Evolutionary conservation across 345 rosid species (phyloP), one percentile per base, ranked within the genome.

Genomic region (Citrus mangshanensis): DNA sequence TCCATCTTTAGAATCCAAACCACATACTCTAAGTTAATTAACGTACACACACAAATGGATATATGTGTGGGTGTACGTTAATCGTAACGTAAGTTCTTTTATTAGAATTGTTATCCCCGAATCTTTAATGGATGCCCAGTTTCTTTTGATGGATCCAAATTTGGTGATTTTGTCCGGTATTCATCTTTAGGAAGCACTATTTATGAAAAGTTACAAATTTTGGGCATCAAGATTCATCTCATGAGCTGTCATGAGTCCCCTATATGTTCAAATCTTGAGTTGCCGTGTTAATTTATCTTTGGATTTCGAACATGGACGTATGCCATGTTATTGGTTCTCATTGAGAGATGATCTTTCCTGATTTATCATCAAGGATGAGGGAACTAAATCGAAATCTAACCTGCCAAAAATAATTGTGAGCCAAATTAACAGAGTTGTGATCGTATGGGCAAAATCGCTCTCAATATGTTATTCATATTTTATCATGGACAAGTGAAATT

Each of bases 311-410:
- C 68, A 1, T 1, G 56, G 56, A 51, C 5, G 22, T 6, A 18
- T 54, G 22, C 22, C 70, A 24, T 59, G 77, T 77, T 75, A 79
- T 86, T 78, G 70, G 72, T 78, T 78, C 78, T 82, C 76, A 72
- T 77, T 73, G 73, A 66, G 85, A 83, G 72, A 63, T 73, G 51
- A 46, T n/a, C 76, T 8, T 74, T 76, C 83, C 83, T 30, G 81
- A 86, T 82, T 84, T 78, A 77, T 81, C 85, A 30, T 78, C 77
- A 72, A 73, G 77, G 59, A 30, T 55, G 83, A 83, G 67, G 79
- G 64, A 77, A 62, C 60, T 38, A 74, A 80, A 68, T 73, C 84
- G 51, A 74, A 79, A 58, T 65, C 59, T 75, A 71, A 63, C 51
- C 75, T 81, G 71, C 78, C 77, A 80, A 84, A 28, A 24, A 56